phyloP scores from a whole-genome alignment of 164 flowering plant genomes.

The Liquidambar formosana region DNA sequence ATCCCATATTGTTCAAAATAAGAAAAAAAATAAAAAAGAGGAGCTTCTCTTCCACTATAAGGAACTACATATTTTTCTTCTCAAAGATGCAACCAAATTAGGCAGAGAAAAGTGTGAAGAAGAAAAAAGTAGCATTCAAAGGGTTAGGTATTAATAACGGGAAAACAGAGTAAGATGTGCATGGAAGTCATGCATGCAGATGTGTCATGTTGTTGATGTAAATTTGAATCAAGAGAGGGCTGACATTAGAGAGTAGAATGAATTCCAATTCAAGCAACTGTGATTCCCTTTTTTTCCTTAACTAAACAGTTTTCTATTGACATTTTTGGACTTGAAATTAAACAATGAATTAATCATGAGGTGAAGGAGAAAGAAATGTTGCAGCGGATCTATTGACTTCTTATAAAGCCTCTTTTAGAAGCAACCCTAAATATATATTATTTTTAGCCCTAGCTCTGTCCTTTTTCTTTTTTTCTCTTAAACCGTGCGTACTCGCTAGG shows the following conservation, averaged over 20 bases:
- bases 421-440: not conserved
- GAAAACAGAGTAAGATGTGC: not conserved
- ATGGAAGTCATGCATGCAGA: not conserved
- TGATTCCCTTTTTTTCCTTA: conserved; percentile 9
- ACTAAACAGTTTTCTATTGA: not conserved
- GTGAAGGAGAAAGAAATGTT: conserved; percentile 13
- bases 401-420: not conserved
- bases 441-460: not conserved
- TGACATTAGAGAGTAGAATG: too few species aligned
- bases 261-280: conserved; percentile 14
- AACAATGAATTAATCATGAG: not conserved
- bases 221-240: too few species aligned
- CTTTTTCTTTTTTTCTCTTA: not conserved
- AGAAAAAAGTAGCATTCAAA: too few species aligned
- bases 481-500: too few species aligned
- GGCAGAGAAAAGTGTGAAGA: too few species aligned
- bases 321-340: not conserved
- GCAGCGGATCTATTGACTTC: conserved; percentile 13
- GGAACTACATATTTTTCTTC: too few species aligned
- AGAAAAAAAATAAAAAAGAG: too few species aligned
- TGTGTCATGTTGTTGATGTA: not conserved
- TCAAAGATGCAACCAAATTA: too few species aligned
- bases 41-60: too few species aligned
- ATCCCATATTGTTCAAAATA: too few species aligned
- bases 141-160: too few species aligned